Percentiles rank a stretch among this genome's conserved stretches.
Conservation (phyloP, 257 asterid species). For the Capsicum baccatum region DNA sequence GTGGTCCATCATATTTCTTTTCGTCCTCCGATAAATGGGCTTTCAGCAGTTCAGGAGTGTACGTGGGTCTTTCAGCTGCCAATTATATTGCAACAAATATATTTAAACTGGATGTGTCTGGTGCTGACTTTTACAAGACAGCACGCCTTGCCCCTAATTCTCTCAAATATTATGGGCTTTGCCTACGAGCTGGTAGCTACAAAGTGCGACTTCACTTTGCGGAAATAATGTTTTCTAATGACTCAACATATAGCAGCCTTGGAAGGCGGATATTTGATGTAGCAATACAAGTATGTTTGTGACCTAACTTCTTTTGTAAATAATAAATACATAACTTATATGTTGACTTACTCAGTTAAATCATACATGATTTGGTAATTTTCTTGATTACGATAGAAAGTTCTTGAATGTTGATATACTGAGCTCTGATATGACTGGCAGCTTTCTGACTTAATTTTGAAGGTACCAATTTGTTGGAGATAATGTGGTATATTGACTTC, state of each 20-base stretch:
- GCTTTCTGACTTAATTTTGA: background rate
- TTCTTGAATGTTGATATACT: constrained; percentile 1
- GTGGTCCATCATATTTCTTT: constrained; percentile 63
- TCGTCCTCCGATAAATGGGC: constrained; percentile 64
- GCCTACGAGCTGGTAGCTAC: constrained; percentile 82
- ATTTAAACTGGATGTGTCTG: constrained; percentile 38
- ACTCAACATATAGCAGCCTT: constrained; percentile 61
- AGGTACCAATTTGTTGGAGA: constrained; percentile 6
- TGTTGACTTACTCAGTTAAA: background rate
- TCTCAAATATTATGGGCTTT: constrained; percentile 75
- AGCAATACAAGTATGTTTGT: constrained; percentile 75
- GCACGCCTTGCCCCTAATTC: constrained; percentile 86
- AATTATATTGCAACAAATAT: constrained; percentile 38
- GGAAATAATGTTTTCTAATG: constrained; percentile 68
- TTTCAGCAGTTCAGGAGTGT: constrained; percentile 76
- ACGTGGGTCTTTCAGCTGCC: constrained; percentile 24
- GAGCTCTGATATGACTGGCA: background rate
- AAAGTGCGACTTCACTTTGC: constrained; percentile 90
- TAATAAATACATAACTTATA: background rate
- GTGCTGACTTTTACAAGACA: constrained; percentile 56
- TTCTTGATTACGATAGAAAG: too few relatives aligned
- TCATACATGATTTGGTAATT: background rate
- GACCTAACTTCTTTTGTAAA: background rate
- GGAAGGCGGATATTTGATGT: constrained; percentile 86
- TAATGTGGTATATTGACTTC: constrained; percentile 9